These are phyloP conservation scores for Gonium pectorale DNA, from an alignment of 139 green algal genomes.

Conservation along the genomic window DNA sequence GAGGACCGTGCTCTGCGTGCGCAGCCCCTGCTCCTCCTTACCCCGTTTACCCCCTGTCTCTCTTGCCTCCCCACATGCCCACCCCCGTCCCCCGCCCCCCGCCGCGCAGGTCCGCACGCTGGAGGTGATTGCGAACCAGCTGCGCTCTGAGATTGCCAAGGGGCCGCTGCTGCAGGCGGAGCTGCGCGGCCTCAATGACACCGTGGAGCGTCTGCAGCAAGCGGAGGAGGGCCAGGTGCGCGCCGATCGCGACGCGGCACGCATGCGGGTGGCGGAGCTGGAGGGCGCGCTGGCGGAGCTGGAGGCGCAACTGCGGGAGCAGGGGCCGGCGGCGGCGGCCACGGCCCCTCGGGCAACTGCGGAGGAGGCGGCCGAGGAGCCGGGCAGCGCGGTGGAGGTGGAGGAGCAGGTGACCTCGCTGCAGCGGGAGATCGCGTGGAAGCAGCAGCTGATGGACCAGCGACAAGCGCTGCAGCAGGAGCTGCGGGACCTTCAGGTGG, in stretches of 20 bases:
- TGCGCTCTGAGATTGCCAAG: slow-evolving; percentile 31
- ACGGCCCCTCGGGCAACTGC: neutral
- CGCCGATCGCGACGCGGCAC: slow-evolving; percentile 15
- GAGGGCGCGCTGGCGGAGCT: neutral
- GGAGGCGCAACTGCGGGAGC: neutral
- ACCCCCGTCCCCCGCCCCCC: neutral
- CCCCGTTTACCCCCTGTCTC: neutral
- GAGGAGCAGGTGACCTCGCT: neutral
- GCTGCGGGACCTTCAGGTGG: slow-evolving; percentile 32
- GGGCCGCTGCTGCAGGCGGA: slow-evolving; percentile 28
- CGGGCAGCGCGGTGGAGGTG: neutral
- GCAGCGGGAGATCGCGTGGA: neutral
- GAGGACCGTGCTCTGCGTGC: no score
- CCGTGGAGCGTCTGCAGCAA: slow-evolving; percentile 29
- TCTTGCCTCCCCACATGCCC: neutral
- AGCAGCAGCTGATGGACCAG: slow-evolving; percentile 41
- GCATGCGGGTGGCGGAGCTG: slow-evolving; percentile 4
- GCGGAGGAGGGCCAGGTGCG: slow-evolving; percentile 27
- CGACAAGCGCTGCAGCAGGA: slow-evolving; percentile 23
- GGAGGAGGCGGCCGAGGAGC: no score
- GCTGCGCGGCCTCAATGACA: slow-evolving; percentile 31
- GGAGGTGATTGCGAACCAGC: slow-evolving; percentile 31
- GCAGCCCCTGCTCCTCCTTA: neutral
- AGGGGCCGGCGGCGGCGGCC: neutral
- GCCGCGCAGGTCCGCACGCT: slow-evolving; percentile 36